Base-by-base conservation (phyloP, 176 grass and related monocot genomes). In the Carex scoparia region DNA sequence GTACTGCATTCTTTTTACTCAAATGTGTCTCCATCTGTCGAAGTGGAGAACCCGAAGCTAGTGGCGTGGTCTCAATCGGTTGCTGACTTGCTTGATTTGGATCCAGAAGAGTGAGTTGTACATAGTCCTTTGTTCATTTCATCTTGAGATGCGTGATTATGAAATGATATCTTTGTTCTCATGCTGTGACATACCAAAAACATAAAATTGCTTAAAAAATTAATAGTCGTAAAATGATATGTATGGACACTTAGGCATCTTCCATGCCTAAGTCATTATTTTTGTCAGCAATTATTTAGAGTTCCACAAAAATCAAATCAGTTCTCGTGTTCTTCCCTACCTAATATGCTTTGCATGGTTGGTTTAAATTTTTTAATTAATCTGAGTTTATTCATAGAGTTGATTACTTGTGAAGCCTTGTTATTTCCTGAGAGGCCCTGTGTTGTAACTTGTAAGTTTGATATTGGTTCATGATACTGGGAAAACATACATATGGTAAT, bases 81-180 rank as follows among this genome's bases (percentile, higher is more conserved):
- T 14, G 96, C 96, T 0, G 86, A 98, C 54, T 68, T 95, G 55
- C 91, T 98, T 81, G 96, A 98, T 94, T 87, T 98, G 86, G 96
- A 98, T 90, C 91, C 89, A 79, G 91, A 93, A 79, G 93, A 95
- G 95, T 98, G 69, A 88, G 90, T 51, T 32, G 7, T n/a, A 31
- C 30, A 42, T 6, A 11, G 2, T 31, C 46, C 0, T 61, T 13
- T 65, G 23, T 40, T 61, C 49, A 10, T 55, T 65, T 49, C 2
- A 1, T 54, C 18, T 48, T 81, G 10, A 0, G 19, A 11, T 79
- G 13, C 68, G n/a, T 37, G n/a, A 7, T 18, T 53, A 54, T 9
- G 40, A 38, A 0, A 56, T 12, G 60, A 65, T 77, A 58, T 32
- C 38, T n/a, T 32, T 35, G 12, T 48, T 69, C 27, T 33, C 13